Base-by-base conservation (phyloP, 192 early-diverging fungal species). In the Backusella psychrophila region DNA sequence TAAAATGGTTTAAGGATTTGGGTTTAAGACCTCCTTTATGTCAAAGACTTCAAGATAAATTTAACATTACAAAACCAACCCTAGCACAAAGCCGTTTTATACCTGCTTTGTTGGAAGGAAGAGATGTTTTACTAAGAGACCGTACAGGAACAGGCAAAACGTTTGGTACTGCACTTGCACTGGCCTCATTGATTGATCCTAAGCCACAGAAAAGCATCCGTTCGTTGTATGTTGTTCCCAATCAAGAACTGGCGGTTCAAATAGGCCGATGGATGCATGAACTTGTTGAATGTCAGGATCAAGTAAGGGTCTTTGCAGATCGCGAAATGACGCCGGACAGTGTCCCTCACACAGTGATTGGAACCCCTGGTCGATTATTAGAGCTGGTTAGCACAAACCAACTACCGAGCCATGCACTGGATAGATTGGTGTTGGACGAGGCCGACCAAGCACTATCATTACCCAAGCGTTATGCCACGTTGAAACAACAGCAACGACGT, bases 111-210 rank as follows among this genome's bases (percentile, higher is more conserved):
- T 71, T 86, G 0, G 19, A 72, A 4, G 81, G 82, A 7, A 21
- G 26, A 1, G 87, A 90, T 52, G 78, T 90, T 0, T 49, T 88
- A 21, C 76, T 90, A 26, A 79, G 86, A 19, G 89, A 90, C 66
- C 71, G 79, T 0, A 87, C 89, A 4, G 89, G 89, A 17, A 87
- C 87, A 2, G 89, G 89, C 17, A 90, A 90, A 72, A 84, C 87
- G 21, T 88, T 90, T 75, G 89, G 87, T 1, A 70, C 88, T 49
- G 77, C 85, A 9, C 65, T 88, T 4, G 52, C 87, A 1, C 70
- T 88, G 14, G 77, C 86, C 6, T 81, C 56, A n/a, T 67, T 80
- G 3, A n/a, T 39, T 23, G 69, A 44, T n/a, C 8, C 56, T 8
- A 21, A 35, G 0, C 33, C 67, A n/a, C 14, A 36, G 0, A 21